phyloP scores from a whole-genome alignment of 2,329 filamentous ascomycete species.

The Aspergillus felis region DNA sequence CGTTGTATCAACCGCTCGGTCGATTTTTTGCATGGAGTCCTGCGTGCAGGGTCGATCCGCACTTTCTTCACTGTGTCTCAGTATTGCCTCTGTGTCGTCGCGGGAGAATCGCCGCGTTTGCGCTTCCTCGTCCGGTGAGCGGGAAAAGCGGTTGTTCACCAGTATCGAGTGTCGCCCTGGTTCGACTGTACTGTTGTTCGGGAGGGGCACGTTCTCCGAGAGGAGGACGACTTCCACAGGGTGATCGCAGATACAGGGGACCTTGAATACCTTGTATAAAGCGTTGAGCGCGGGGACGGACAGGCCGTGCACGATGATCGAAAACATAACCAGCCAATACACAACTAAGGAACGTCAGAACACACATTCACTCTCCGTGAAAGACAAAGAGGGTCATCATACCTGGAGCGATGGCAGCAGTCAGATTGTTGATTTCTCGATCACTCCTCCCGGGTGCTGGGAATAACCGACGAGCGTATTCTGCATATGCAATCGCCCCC shows the following conservation, averaged over 20 bases:
- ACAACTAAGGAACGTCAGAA: slow-evolving; percentile 32
- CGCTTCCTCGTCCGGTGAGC: slow-evolving; percentile 9
- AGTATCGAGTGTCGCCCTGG: slow-evolving; percentile 26
- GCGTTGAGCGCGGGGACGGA: slow-evolving; percentile 34
- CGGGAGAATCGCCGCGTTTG: slow-evolving; percentile 6
- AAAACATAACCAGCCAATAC: slow-evolving; percentile 45
- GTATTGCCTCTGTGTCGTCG: slow-evolving; percentile 10
- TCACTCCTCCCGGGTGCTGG: slow-evolving; percentile 39
- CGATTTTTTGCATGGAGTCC: background rate
- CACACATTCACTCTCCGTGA: background rate
- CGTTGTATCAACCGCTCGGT: slow-evolving; percentile 3
- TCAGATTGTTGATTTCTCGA: slow-evolving; percentile 39
- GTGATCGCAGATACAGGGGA: slow-evolving; percentile 29
- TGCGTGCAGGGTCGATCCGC: background rate
- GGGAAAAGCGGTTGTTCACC: slow-evolving; percentile 34
- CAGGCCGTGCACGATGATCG: slow-evolving; percentile 37
- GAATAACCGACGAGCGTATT: slow-evolving; percentile 44
- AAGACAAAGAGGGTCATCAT: background rate
- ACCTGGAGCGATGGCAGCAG: slow-evolving; percentile 39
- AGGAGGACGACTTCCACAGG: slow-evolving; percentile 31
- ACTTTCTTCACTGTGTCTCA: slow-evolving; percentile 9
- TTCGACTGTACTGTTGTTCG: slow-evolving; percentile 31
- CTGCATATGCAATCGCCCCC: slow-evolving; percentile 45
- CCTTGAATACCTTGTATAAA: slow-evolving; percentile 28
- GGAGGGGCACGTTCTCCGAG: slow-evolving; percentile 32